Evolutionary conservation across 495 filamentous ascomycete species (phyloP), one percentile per base, ranked within the genome.

Genomic region (Chlorociboria aeruginascens): DNA sequence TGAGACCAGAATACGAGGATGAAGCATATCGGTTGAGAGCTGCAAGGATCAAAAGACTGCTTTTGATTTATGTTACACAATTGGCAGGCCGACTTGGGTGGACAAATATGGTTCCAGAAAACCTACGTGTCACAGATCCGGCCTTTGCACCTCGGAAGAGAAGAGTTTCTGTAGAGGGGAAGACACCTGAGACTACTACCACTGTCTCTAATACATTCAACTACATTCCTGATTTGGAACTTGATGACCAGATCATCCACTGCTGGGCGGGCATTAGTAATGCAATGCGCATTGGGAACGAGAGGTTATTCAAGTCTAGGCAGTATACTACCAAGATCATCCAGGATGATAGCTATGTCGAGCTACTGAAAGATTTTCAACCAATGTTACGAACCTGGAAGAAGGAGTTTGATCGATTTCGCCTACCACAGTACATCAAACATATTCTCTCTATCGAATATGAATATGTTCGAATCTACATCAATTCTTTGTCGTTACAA

Each of bases 401-500:
- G 63, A 71, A 72, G 34, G 77, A 84, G 34, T 83, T 93, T 51
- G 80, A 93, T 40, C 69, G 73, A 10, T 79, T 82, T 40, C 69
- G 72, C 28, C 62, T 95, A 47, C 81, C 86, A 1, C 74, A 74
- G 6, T 81, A 84, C 50, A 87, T 93, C 63, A 77, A 81, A 33
- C 78, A 83, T 55, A 88, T 97, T 43, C 67, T 98, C 7, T 79
- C 81, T 29, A 95, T 98, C 49, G 92, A 94, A 65, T 88, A 87
- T 50, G 83, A 93, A 52, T 89, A 93, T 55, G 85, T 88, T 13
- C 74, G 86, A 63, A 77, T 95, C 41, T 97, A 96, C 60, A 73
- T 95, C 66, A 96, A 96, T 58, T 93, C 87, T 6, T 72, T 98
- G 11, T 86, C 87, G 3, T 67, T 98, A 10, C 92, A 98, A 68